phyloP scores from a whole-genome alignment of 2,329 filamentous ascomycete genomes.

The Stachybotrys echinatus region DNA sequence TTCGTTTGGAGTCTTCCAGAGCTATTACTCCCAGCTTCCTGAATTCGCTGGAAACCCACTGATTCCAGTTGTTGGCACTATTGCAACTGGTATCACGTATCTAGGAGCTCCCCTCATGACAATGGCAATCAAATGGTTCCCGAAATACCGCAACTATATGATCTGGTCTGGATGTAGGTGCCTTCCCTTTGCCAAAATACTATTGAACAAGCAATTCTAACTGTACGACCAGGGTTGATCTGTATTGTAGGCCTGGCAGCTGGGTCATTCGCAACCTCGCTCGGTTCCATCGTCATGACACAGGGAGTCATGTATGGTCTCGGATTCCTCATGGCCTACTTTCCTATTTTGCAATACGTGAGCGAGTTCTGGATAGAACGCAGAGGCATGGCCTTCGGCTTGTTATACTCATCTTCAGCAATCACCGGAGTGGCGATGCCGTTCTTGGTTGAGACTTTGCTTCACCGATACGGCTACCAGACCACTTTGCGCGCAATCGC shows the following conservation, averaged over 20 bases:
- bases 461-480: conserved; percentile 30
- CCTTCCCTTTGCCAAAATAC: neutral
- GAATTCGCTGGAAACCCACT: conserved; percentile 18
- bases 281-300: conserved; percentile 29
- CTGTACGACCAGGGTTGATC: conserved; percentile 12
- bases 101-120: conserved; percentile 27
- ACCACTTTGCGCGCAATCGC: conserved; percentile 29
- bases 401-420: conserved; percentile 23
- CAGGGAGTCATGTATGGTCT: conserved; percentile 33
- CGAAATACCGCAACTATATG: conserved; percentile 24
- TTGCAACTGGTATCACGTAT: conserved; percentile 22
- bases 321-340: conserved; percentile 31
- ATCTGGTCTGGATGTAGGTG: conserved; percentile 31
- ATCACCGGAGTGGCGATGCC: conserved; percentile 25
- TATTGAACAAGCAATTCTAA: neutral
- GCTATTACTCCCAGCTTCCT: conserved; percentile 20
- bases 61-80: conserved; percentile 20
- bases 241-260: conserved; percentile 30
- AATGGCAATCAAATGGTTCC: conserved; percentile 24
- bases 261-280: conserved; percentile 24
- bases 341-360: conserved; percentile 31
- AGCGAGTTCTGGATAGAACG: conserved; percentile 32
- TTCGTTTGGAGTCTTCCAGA: conserved; percentile 23
- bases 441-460: conserved; percentile 30
- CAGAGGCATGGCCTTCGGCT: conserved; percentile 30